phyloP scores from a whole-genome alignment of 2,329 filamentous ascomycete species.

The Tolypocladium inflatum region DNA sequence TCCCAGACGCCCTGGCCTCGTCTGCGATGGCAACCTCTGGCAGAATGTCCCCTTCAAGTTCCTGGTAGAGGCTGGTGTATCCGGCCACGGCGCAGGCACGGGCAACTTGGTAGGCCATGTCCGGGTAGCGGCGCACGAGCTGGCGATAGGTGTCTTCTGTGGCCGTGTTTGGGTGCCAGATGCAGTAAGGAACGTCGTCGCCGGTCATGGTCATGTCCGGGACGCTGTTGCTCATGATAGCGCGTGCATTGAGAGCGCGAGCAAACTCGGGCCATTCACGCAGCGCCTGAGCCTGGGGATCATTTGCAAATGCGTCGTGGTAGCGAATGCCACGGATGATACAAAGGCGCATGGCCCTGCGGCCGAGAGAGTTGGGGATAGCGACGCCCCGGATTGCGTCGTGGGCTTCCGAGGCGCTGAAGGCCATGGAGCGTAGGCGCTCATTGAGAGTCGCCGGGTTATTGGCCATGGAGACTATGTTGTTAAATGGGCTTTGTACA shows the following conservation, averaged over 20 bases:
- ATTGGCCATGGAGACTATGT: too few relatives aligned
- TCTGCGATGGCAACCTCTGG: slow-evolving; percentile 29
- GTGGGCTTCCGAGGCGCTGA: too few relatives aligned
- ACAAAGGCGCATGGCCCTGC: neutral
- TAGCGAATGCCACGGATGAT: neutral
- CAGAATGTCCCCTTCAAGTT: slow-evolving; percentile 19
- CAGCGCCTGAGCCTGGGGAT: neutral
- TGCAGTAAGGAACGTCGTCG: slow-evolving; percentile 24
- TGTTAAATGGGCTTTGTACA: too few relatives aligned
- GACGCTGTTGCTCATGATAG: slow-evolving; percentile 23
- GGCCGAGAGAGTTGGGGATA: too few relatives aligned
- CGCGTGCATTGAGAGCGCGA: slow-evolving; percentile 14
- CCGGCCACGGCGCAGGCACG: slow-evolving; percentile 28
- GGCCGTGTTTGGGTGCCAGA: slow-evolving; percentile 27
- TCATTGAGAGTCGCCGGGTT: too few relatives aligned
- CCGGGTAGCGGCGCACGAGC: slow-evolving; percentile 20
- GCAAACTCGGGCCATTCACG: neutral
- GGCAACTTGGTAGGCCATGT: slow-evolving; percentile 25
- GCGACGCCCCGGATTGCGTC: too few relatives aligned
- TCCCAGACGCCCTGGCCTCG: slow-evolving; percentile 22
- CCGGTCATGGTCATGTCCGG: slow-evolving; percentile 14
- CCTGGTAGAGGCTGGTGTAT: slow-evolving; percentile 22
- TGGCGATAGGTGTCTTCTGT: slow-evolving; percentile 23
- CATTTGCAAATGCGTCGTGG: neutral
- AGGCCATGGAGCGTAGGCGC: too few relatives aligned